These are phyloP conservation scores for Phytopythium montanum DNA, from an alignment of 352 stramenopile species.

Conservation along the genomic window DNA sequence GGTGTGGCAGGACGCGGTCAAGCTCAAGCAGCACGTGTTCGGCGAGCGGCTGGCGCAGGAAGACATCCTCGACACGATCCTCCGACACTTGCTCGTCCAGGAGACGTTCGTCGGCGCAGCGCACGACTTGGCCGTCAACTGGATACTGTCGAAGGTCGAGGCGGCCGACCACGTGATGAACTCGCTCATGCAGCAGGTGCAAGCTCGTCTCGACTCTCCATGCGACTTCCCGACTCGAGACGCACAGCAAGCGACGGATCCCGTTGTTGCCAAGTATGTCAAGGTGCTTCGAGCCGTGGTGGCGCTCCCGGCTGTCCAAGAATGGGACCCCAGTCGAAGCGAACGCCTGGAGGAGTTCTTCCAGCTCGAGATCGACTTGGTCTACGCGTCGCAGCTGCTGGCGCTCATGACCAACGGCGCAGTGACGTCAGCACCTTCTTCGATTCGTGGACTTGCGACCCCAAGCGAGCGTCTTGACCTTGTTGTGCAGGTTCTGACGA, in stretches of 20 bases:
- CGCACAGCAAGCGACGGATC: conserved; percentile 20
- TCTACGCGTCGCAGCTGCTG: conserved; percentile 47
- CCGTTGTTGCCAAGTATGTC: conserved; percentile 28
- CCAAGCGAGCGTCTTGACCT: conserved; percentile 31
- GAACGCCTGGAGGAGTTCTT: conserved; percentile 26
- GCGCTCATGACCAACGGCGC: conserved; percentile 53
- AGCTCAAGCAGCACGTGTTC: conserved; percentile 72
- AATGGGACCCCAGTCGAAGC: conserved; percentile 19
- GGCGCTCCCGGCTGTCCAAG: conserved; percentile 24
- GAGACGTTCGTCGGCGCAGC: conserved; percentile 23
- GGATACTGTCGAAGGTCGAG: conserved; percentile 39
- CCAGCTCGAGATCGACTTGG: conserved; percentile 22
- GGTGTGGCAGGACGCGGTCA: conserved; percentile 56
- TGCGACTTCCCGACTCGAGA: conserved; percentile 28
- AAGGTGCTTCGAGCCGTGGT: conserved; percentile 32
- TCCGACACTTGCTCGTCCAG: conserved; percentile 41
- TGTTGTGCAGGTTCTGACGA: conserved; percentile 49
- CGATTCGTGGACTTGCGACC: conserved; percentile 18
- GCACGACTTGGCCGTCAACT: conserved; percentile 49
- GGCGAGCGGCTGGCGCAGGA: conserved; percentile 53
- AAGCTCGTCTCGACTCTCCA: conserved; percentile 27
- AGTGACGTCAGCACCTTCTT: conserved; percentile 32
- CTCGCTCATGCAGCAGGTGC: conserved; percentile 29
- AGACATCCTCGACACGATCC: conserved; percentile 45
- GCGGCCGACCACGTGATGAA: conserved; percentile 41